These are phyloP conservation scores for Singerocomus inundabilis DNA, from an alignment of 1,284 basidiomycete genomes.

Conservation along the genomic window DNA sequence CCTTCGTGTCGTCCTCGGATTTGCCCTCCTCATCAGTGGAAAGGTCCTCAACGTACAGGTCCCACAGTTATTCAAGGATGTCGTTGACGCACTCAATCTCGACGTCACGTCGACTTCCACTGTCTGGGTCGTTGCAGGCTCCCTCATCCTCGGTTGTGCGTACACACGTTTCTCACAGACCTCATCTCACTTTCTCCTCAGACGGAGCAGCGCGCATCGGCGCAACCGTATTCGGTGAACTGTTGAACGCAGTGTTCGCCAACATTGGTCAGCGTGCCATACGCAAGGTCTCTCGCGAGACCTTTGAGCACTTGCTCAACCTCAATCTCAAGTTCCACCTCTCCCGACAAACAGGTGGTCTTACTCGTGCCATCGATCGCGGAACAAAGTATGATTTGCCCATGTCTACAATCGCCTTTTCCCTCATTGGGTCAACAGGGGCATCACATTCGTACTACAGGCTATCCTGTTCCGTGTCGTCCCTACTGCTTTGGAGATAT, in stretches of 20 bases:
- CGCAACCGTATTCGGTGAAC: conserved; percentile 86
- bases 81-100: conserved; percentile 89
- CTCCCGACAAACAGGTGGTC: conserved; percentile 90
- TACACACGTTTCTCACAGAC: conserved; percentile 16
- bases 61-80: conserved; percentile 90
- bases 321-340: conserved; percentile 94
- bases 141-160: conserved; percentile 88
- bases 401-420: background rate
- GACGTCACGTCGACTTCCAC: conserved; percentile 77
- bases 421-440: conserved; percentile 50
- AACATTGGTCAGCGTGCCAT: conserved; percentile 95
- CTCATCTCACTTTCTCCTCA: conserved; percentile 35
- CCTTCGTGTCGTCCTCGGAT: conserved; percentile 80
- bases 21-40: conserved; percentile 79
- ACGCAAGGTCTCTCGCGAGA: conserved; percentile 89
- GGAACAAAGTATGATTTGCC: conserved; percentile 78
- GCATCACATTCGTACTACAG: conserved; percentile 93
- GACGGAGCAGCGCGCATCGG: conserved; percentile 91
- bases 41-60: conserved; percentile 99
- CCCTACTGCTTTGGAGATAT: conserved; percentile 94
- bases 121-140: conserved; percentile 89
- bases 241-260: conserved; percentile 95
- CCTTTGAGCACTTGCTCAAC: conserved; percentile 89
- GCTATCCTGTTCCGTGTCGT: conserved; percentile 95
- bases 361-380: conserved; percentile 94